Percentiles rank a stretch among this genome's conserved stretches.
Evolutionary conservation across 2,329 filamentous ascomycete species (phyloP).

Genomic region (Hypoxylon sp.): DNA sequence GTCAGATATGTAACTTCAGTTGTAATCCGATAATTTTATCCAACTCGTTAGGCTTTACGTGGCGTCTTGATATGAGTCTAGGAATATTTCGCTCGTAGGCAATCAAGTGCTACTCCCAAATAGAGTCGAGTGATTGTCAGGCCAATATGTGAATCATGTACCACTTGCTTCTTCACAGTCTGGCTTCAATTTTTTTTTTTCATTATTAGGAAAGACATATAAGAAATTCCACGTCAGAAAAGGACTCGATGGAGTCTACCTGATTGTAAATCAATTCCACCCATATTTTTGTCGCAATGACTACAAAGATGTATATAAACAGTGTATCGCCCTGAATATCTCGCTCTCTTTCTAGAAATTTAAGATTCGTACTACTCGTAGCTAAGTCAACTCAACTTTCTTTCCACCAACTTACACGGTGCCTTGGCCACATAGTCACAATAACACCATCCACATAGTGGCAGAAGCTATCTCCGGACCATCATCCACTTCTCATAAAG

Average conservation of each 20-base stretch:
- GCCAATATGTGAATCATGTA: neutral
- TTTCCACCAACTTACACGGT: neutral
- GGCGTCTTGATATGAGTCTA: neutral
- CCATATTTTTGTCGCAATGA: neutral
- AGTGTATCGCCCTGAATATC: neutral
- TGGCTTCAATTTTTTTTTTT: neutral
- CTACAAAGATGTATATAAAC: neutral
- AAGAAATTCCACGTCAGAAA: neutral
- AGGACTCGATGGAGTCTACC: neutral
- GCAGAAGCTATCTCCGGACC: neutral
- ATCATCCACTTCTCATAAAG: neutral
- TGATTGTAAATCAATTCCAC: neutral
- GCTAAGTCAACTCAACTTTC: neutral
- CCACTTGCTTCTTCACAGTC: neutral
- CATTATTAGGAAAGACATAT: neutral
- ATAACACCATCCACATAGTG: neutral
- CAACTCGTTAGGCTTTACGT: conserved; percentile 11
- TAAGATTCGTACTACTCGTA: neutral
- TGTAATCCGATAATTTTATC: neutral
- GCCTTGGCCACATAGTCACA: neutral
- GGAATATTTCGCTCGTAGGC: neutral
- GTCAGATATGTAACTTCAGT: conserved; percentile 20
- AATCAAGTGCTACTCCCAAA: conserved; percentile 9
- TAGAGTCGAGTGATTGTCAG: neutral
- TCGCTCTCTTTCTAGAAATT: neutral